Percentiles rank a stretch among this genome's conserved stretches.
Evolutionary conservation across 129 eudicot genomes (phyloP).

Genomic region (Dittrichia graveolens): DNA sequence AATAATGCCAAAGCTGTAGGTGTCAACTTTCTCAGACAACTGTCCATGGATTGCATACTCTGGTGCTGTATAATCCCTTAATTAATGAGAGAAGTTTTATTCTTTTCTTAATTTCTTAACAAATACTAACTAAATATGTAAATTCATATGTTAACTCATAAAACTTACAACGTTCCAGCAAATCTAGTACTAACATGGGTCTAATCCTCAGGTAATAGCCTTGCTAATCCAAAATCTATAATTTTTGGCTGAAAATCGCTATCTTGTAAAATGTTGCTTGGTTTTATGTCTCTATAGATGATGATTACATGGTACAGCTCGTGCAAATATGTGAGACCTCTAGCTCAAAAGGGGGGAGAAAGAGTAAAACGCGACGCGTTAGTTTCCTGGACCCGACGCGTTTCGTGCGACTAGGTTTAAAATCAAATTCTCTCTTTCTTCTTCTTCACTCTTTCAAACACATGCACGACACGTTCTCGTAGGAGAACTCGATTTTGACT

Average conservation of each 20-base stretch:
- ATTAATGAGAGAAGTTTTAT: slow-evolving; percentile 3
- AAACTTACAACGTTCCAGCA: slow-evolving; percentile 76
- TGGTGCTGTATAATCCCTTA: slow-evolving; percentile 74
- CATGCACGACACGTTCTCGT: too few species aligned
- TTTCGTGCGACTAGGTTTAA: too few species aligned
- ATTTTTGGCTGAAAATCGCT: slow-evolving; percentile 65
- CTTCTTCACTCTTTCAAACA: too few species aligned
- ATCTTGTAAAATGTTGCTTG: slow-evolving; percentile 72
- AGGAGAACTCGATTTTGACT: too few species aligned
- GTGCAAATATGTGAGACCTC: slow-evolving; percentile 76
- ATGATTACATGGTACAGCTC: slow-evolving; percentile 74
- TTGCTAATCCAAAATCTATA: slow-evolving; percentile 83
- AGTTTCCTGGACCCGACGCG: too few species aligned
- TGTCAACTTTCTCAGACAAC: slow-evolving; percentile 72
- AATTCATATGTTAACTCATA: neutral
- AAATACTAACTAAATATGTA: neutral
- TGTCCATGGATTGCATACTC: slow-evolving; percentile 79
- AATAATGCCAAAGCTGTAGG: slow-evolving; percentile 68
- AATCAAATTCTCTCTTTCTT: too few species aligned
- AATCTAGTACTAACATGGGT: slow-evolving; percentile 77
- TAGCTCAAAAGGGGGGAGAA: too few species aligned
- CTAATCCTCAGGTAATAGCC: slow-evolving; percentile 68
- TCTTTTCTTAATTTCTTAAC: neutral
- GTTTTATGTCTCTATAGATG: slow-evolving; percentile 80
- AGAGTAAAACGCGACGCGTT: too few species aligned